Evolutionary conservation across 2,329 filamentous ascomycete genomes (phyloP), one percentile per base, ranked within the genome.

Genomic region (Sphaceloma murrayae): DNA sequence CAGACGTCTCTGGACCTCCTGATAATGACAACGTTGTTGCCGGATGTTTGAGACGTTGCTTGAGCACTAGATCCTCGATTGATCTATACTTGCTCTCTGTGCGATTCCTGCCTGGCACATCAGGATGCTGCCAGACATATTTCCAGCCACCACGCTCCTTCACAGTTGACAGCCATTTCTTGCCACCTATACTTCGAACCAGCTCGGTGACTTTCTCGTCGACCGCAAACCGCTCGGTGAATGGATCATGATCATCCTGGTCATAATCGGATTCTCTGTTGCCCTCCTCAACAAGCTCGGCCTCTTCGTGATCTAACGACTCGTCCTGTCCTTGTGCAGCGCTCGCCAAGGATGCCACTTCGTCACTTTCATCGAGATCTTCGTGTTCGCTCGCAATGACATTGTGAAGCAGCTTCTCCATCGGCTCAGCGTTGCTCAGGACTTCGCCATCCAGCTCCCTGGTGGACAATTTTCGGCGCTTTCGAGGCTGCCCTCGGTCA

Each of bases 201-300:
- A 63, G 74, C 52, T 66, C 64, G 1, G 71, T 65, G 5, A 86
- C 64, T 31, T 73, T 62, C 4, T 72, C 68, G 38, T 82, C 75
- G 34, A 88, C 74, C 0, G 79, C 77, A 31, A 93, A 94, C 62
- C 95, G 89, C 5, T 68, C 65, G 51, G 91, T 82, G 56, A 93
- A 95, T 0, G 85, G 82, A 59, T 94, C 84, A 4, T 64, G 64
- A 4, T 45, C 29, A 31, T 56, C 59, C 6, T 58, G 53, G 7
- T 51, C 53, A 3, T 55, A 51, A 10, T 49, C n/a, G n/a, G n/a
- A n/a, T n/a, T n/a, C n/a, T n/a, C n/a, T n/a, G n/a, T n/a, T n/a
- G n/a, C n/a, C n/a, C n/a, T n/a, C n/a, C n/a, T n/a, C n/a, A n/a
- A n/a, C n/a, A n/a, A n/a, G n/a, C n/a, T n/a, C n/a, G n/a, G n/a